phyloP scores from a whole-genome alignment of 164 flowering plant genomes.

The Liquidambar formosana region DNA sequence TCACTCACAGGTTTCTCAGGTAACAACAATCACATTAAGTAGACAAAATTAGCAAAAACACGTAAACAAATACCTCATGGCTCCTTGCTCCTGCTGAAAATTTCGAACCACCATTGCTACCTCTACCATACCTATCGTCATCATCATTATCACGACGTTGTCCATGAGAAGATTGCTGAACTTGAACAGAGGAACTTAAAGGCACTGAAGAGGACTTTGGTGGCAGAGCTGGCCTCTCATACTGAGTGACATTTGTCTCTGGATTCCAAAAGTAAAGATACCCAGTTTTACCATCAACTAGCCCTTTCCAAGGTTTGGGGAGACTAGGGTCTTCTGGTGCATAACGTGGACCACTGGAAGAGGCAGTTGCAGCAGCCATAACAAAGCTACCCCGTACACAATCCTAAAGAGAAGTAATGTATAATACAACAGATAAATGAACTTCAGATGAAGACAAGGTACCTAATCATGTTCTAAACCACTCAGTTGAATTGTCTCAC shows the following conservation, averaged over 20 bases:
- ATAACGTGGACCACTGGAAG: slow-evolving; percentile 60
- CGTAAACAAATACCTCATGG: slow-evolving; percentile 41
- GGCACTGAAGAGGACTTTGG: slow-evolving; percentile 33
- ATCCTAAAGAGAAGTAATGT: not conserved
- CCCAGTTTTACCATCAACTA: slow-evolving; percentile 88
- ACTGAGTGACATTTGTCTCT: slow-evolving; percentile 89
- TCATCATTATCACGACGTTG: slow-evolving; percentile 33
- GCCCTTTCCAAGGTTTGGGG: slow-evolving; percentile 94
- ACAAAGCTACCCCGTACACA: slow-evolving; percentile 5
- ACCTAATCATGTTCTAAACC: no score
- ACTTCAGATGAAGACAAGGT: not conserved
- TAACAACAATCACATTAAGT: not conserved
- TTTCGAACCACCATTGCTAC: slow-evolving; percentile 34
- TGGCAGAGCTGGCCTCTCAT: slow-evolving; percentile 68
- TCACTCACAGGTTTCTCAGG: no score
- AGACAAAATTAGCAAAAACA: not conserved
- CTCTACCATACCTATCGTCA: slow-evolving; percentile 35
- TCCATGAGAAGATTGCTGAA: slow-evolving; percentile 44
- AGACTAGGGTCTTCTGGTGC: slow-evolving; percentile 89
- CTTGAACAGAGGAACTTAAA: slow-evolving; percentile 53
- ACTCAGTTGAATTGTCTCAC: no score
- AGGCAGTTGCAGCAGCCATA: slow-evolving; percentile 62
- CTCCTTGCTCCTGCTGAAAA: slow-evolving; percentile 29
- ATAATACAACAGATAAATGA: not conserved
- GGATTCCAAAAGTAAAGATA: slow-evolving; percentile 94